Percentiles rank a stretch among this genome's conserved stretches.
These are phyloP conservation scores for Apiospora saccharicola DNA, from an alignment of 2,329 filamentous ascomycete species.

Conservation along the genomic window DNA sequence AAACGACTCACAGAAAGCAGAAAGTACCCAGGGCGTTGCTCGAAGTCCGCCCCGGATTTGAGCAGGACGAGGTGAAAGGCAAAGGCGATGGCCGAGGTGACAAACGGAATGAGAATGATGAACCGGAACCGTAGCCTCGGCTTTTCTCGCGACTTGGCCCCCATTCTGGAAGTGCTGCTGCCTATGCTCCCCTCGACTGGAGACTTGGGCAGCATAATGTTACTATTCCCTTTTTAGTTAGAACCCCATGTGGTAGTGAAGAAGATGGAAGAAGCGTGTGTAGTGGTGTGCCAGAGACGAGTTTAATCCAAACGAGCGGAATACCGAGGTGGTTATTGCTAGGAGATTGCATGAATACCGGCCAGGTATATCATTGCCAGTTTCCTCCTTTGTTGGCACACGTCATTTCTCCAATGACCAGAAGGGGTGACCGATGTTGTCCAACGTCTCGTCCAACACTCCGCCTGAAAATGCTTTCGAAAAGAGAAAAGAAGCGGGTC, in stretches of 20 bases:
- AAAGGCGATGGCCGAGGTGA: conserved; percentile 16
- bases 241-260: not conserved
- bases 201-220: not conserved
- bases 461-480: not conserved
- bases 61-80: conserved; percentile 1
- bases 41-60: not conserved
- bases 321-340: not conserved
- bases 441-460: not conserved
- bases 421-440: not conserved
- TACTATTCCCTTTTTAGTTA: not conserved
- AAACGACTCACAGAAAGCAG: conserved; percentile 1
- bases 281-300: too few species aligned
- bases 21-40: not conserved
- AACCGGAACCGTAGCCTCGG: conserved; percentile 10
- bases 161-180: not conserved
- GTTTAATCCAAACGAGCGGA: not conserved
- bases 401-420: not conserved
- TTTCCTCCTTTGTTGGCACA: not conserved
- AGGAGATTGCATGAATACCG: not conserved
- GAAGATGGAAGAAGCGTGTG: not conserved
- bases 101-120: not conserved
- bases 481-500: not conserved
- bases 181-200: not conserved
- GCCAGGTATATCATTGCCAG: not conserved
- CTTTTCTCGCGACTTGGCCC: not conserved